Percentiles rank a stretch among this genome's conserved stretches.
Conservation (phyloP, 2,329 filamentous ascomycete genomes). For the Hirsutella thompsonii region DNA sequence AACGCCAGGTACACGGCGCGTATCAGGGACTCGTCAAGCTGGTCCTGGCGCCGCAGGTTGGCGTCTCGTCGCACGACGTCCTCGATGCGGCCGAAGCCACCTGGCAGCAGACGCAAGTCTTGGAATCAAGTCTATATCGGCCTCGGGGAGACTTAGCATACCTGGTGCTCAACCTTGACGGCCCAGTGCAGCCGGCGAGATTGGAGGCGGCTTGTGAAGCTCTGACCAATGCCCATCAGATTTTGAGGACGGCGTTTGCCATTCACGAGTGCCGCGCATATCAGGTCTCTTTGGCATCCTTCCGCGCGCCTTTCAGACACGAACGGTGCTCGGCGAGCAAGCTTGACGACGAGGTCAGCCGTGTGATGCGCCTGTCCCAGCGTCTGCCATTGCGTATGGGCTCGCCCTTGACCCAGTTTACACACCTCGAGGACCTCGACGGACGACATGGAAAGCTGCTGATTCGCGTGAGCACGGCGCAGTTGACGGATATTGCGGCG, state of each 20-base stretch:
- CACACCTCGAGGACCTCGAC: slow-evolving; percentile 33
- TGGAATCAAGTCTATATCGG: slow-evolving; percentile 33
- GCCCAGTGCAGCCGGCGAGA: slow-evolving; percentile 25
- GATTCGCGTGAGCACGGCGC: slow-evolving; percentile 33
- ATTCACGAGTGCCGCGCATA: slow-evolving; percentile 31
- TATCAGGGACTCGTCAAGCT: slow-evolving; percentile 25
- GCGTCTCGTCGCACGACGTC: slow-evolving; percentile 26
- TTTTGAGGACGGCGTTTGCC: slow-evolving; percentile 41
- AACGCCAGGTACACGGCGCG: slow-evolving; percentile 1
- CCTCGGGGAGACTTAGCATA: slow-evolving; percentile 32
- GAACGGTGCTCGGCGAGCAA: slow-evolving; percentile 26
- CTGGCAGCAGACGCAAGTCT: slow-evolving; percentile 30
- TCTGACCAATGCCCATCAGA: slow-evolving; percentile 31
- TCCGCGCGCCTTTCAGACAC: slow-evolving; percentile 28
- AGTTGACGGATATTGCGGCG: slow-evolving; percentile 34
- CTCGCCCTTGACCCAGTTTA: slow-evolving; percentile 34
- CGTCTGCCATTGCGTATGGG: slow-evolving; percentile 23
- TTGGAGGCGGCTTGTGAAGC: slow-evolving; percentile 33
- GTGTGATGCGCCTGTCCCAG: slow-evolving; percentile 30
- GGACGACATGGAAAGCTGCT: slow-evolving; percentile 27
- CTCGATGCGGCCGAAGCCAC: slow-evolving; percentile 36
- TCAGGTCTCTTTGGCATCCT: slow-evolving; percentile 32
- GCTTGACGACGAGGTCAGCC: slow-evolving; percentile 24
- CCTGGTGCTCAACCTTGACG: slow-evolving; percentile 33
- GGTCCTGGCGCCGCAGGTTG: slow-evolving; percentile 28